Conservation (phyloP, 2,329 filamentous ascomycete species). For the Bipolaris gigantea region DNA sequence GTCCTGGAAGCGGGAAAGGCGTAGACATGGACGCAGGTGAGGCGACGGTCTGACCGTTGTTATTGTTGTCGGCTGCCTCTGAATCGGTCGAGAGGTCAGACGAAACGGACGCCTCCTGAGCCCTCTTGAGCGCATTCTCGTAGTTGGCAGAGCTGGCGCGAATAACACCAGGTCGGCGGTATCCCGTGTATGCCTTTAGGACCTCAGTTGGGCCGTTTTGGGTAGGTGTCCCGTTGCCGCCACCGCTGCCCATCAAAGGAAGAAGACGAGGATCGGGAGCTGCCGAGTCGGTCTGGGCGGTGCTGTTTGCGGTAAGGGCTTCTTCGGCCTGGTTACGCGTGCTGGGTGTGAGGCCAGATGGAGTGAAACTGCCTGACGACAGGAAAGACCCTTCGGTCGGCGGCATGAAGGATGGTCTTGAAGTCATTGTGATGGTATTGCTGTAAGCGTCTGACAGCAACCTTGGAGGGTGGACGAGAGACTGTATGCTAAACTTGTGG, state of each 20-base stretch:
- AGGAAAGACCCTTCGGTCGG: conserved; percentile 25
- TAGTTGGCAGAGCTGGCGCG: conserved; percentile 40
- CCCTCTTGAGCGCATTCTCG: conserved; percentile 29
- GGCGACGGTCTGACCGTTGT: conserved; percentile 16
- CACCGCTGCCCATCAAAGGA: conserved; percentile 6
- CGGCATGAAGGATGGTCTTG: conserved; percentile 23
- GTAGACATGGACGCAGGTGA: conserved; percentile 20
- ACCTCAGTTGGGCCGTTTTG: conserved; percentile 26
- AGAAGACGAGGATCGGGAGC: conserved; percentile 32
- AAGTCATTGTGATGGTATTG: conserved; percentile 19
- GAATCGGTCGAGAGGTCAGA: conserved; percentile 28
- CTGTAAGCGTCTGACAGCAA: background rate
- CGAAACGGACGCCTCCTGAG: conserved; percentile 27
- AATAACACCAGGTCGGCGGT: conserved; percentile 27
- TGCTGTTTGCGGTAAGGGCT: conserved; percentile 36
- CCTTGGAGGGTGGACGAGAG: background rate
- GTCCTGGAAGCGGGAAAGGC: conserved; percentile 33
- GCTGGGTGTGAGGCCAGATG: conserved; percentile 41
- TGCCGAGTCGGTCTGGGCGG: conserved; percentile 40
- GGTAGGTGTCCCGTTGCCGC: conserved; percentile 4
- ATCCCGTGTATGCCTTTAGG: conserved; percentile 25
- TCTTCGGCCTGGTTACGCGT: conserved; percentile 42
- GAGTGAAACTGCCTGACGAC: conserved; percentile 25
- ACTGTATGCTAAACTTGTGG: background rate
- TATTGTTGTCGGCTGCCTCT: conserved; percentile 8